Conservation (phyloP, 768 basidiomycete genomes). For the Lentinula guzmanii region DNA sequence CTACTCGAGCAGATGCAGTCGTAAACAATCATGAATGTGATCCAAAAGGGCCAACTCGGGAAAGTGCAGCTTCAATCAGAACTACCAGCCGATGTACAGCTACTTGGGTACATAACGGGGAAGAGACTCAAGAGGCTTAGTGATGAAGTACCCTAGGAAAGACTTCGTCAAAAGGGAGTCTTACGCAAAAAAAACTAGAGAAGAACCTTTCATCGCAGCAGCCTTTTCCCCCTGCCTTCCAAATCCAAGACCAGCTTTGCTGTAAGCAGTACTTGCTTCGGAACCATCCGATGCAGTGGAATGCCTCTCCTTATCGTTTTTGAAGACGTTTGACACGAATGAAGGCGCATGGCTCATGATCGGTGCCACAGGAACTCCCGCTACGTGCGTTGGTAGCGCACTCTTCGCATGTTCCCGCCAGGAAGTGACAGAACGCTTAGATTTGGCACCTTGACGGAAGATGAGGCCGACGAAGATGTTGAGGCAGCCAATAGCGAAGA, state of each 20-base stretch:
- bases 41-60: background rate
- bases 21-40: background rate
- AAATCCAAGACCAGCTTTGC: conserved; percentile 61
- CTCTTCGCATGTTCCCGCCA: conserved; percentile 59
- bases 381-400: conserved; percentile 43
- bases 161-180: background rate
- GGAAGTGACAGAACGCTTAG: conserved; percentile 57
- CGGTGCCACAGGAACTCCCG: conserved; percentile 24
- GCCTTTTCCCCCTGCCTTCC: conserved; percentile 78
- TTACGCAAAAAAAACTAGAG: conserved; percentile 12
- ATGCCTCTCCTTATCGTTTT: conserved; percentile 9
- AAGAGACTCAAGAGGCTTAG: conserved; percentile 52
- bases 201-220: conserved; percentile 58
- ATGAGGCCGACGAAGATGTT: conserved; percentile 80
- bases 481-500: conserved; percentile 77
- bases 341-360: conserved; percentile 26
- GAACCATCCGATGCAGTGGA: conserved; percentile 2
- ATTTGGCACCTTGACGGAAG: conserved; percentile 65
- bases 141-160: conserved; percentile 45
- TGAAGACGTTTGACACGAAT: conserved; percentile 26
- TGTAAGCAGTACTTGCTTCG: conserved; percentile 3
- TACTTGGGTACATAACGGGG: conserved; percentile 41
- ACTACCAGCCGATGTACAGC: conserved; percentile 7
- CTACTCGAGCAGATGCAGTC: background rate
- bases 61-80: background rate